phyloP scores from a whole-genome alignment of 805 yeast genomes.

The Yarrowia osloensis region DNA sequence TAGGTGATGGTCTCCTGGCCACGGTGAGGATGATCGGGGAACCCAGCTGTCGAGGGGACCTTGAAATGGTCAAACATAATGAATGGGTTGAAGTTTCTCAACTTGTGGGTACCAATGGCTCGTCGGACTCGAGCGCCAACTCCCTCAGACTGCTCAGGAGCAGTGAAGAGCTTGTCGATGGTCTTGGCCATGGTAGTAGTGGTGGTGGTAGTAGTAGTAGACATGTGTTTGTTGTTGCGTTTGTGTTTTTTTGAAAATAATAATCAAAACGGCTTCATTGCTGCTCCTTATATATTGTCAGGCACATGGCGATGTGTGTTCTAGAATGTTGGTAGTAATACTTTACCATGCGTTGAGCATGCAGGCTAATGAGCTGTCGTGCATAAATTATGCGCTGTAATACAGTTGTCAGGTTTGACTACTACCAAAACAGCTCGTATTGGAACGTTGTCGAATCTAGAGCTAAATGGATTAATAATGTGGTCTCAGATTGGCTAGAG shows the following conservation, averaged over 20 bases:
- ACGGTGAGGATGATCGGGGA: conserved; percentile 82
- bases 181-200: neutral
- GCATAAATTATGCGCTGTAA: neutral
- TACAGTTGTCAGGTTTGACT: neutral
- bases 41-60: conserved; percentile 44
- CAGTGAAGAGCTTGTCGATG: neutral
- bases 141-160: conserved; percentile 70
- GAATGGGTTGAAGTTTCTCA: conserved; percentile 75
- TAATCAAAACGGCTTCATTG: neutral
- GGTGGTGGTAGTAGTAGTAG: neutral
- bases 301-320: neutral
- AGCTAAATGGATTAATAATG: neutral
- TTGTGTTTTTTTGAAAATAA: neutral
- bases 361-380: neutral
- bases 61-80: conserved; percentile 38
- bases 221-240: neutral
- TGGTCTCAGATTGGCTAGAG: neutral
- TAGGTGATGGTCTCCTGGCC: conserved; percentile 81
- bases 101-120: conserved; percentile 58
- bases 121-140: conserved; percentile 82
- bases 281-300: neutral
- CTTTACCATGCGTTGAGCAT: neutral
- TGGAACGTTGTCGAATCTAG: neutral
- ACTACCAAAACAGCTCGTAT: neutral
- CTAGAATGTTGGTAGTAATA: neutral